Conservation (phyloP, 768 basidiomycete genomes). For the Trametes maxima region DNA sequence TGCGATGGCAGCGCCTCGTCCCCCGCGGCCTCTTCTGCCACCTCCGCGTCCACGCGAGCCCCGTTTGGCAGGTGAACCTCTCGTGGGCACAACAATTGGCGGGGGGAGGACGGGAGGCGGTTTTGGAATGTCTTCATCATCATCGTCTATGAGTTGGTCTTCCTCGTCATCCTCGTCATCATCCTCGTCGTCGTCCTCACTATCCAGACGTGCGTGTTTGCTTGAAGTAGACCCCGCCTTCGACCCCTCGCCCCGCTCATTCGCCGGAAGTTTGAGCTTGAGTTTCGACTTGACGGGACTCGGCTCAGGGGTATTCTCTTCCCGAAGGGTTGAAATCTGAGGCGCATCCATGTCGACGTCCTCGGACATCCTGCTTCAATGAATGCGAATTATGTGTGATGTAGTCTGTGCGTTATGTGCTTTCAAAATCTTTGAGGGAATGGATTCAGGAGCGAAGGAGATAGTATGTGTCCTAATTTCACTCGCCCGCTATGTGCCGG, state of each 20-base stretch:
- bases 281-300: constrained; percentile 40
- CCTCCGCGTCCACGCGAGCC: constrained; percentile 49
- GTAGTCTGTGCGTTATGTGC: background rate
- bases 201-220: constrained; percentile 24
- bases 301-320: constrained; percentile 68
- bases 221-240: constrained; percentile 36
- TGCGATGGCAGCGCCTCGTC: constrained; percentile 16
- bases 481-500: too few species aligned
- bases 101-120: constrained; percentile 28
- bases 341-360: constrained; percentile 75
- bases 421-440: background rate
- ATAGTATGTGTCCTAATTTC: too few species aligned
- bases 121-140: constrained; percentile 42
- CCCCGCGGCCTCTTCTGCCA: constrained; percentile 33
- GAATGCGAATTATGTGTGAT: background rate
- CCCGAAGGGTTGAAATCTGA: constrained; percentile 75
- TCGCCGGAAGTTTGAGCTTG: constrained; percentile 53
- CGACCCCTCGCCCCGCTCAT: constrained; percentile 44
- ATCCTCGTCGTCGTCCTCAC: constrained; percentile 58
- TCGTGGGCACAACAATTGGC: constrained; percentile 10
- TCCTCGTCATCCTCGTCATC: constrained; percentile 71
- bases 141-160: constrained; percentile 82
- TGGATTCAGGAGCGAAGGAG: too few species aligned
- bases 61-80: constrained; percentile 28
- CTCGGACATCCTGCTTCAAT: constrained; percentile 36